Conservation (phyloP, 2,329 filamentous ascomycete species). For the Penicillium brevicompactum region DNA sequence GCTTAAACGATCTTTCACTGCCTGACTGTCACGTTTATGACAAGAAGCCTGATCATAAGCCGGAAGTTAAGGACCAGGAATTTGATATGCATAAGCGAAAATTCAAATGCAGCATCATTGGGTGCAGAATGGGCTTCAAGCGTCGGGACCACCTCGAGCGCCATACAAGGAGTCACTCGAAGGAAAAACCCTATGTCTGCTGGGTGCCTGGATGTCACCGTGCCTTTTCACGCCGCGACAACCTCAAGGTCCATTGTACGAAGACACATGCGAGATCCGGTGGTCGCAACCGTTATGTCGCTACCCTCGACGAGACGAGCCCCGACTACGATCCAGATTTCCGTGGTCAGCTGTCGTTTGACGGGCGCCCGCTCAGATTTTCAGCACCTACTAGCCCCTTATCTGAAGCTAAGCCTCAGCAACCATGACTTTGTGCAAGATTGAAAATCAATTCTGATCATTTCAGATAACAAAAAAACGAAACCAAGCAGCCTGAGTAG, state of each 20-base stretch:
- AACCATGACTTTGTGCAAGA: neutral
- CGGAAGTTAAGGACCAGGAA: neutral
- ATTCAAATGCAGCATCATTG: constrained; percentile 12
- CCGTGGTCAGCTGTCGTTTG: neutral
- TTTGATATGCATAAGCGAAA: neutral
- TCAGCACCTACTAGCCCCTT: neutral
- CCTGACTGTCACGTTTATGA: neutral
- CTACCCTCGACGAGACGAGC: constrained; percentile 13
- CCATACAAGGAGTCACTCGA: constrained; percentile 51
- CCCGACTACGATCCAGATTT: neutral
- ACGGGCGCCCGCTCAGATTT: neutral
- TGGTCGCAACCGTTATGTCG: constrained; percentile 49
- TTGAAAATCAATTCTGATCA: neutral
- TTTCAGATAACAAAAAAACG: neutral
- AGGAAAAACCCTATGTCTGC: too few relatives aligned
- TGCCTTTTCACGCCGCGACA: constrained; percentile 47
- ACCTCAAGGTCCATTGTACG: constrained; percentile 49
- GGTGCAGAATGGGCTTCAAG: constrained; percentile 50
- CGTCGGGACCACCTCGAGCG: constrained; percentile 53
- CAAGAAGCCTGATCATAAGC: neutral
- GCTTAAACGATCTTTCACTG: neutral
- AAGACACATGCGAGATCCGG: constrained; percentile 51
- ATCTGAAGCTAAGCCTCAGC: neutral
- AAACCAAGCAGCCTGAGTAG: neutral
- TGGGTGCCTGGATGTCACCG: constrained; percentile 48